phyloP scores from a whole-genome alignment of 2,329 filamentous ascomycete species.

The Botrytis medusae region DNA sequence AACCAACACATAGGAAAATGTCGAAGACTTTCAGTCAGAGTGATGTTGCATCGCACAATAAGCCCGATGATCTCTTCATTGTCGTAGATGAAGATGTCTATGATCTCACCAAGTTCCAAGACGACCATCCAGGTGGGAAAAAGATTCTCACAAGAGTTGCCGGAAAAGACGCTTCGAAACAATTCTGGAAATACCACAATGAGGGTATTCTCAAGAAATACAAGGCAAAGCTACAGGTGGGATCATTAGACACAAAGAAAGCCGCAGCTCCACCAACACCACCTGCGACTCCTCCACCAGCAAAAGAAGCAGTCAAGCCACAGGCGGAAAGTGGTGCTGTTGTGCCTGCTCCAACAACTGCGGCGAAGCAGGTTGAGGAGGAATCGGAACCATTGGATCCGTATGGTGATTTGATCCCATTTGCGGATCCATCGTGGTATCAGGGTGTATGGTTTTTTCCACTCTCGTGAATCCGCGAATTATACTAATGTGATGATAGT shows the following conservation, averaged over 20 bases:
- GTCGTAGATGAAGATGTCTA: constrained; percentile 95
- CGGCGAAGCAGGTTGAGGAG: constrained; percentile 33
- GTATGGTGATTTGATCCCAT: constrained; percentile 85
- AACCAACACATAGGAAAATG: constrained; percentile 55
- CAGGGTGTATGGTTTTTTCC: constrained; percentile 68
- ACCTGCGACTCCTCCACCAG: constrained; percentile 46
- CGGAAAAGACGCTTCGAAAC: constrained; percentile 40
- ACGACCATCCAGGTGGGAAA: constrained; percentile 65
- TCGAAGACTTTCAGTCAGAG: constrained; percentile 79
- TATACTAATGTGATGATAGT: constrained; percentile 51
- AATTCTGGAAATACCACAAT: constrained; percentile 43
- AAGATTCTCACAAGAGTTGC: constrained; percentile 40
- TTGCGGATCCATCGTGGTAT: constrained; percentile 92
- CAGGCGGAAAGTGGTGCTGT: constrained; percentile 57
- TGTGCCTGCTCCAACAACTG: constrained; percentile 46
- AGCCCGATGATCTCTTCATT: constrained; percentile 81
- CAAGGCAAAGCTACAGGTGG: constrained; percentile 85
- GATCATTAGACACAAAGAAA: constrained; percentile 83
- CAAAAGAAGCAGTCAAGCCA: constrained; percentile 54
- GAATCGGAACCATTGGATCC: constrained; percentile 76
- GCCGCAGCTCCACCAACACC: constrained; percentile 53
- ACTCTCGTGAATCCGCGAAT: background rate
- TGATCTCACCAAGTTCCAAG: constrained; percentile 85
- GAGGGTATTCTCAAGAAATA: constrained; percentile 53
- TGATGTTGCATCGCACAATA: constrained; percentile 92